Percentiles rank a stretch among this genome's conserved stretches.
phyloP scores from a whole-genome alignment of 2,329 filamentous ascomycete genomes.

The Penicillium sp. region DNA sequence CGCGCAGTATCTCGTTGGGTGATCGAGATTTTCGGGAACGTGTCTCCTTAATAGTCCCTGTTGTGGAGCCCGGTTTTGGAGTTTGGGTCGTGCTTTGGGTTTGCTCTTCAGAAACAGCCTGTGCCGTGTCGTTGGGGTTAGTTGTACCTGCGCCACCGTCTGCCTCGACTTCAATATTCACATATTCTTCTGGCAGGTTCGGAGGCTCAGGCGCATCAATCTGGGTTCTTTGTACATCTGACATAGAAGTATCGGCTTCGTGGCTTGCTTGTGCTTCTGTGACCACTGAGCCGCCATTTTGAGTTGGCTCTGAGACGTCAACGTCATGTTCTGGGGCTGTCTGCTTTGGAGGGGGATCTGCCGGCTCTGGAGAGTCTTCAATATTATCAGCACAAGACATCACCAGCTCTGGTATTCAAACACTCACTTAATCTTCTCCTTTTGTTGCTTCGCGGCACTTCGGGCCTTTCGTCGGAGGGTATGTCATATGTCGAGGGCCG shows the following conservation, averaged over 20 bases:
- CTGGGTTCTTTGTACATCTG: constrained; percentile 3
- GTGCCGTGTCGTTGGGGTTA: not conserved
- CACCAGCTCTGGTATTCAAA: not conserved
- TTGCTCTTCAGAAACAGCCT: not conserved
- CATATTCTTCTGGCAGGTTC: not conserved
- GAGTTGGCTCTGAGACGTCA: not conserved
- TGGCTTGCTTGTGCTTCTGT: not conserved
- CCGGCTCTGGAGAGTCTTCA: constrained; percentile 14
- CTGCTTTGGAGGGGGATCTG: constrained; percentile 6
- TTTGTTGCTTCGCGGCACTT: constrained; percentile 31
- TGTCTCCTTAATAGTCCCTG: not conserved
- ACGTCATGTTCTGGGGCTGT: not conserved
- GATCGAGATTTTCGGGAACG: not conserved
- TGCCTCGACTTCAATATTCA: not conserved
- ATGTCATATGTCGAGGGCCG: constrained; percentile 40
- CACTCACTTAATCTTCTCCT: constrained; percentile 36
- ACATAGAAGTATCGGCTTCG: not conserved
- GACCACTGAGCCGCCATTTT: constrained; percentile 5
- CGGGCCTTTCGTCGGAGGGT: constrained; percentile 31
- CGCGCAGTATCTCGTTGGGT: not conserved
- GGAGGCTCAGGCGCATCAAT: not conserved
- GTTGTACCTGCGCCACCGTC: not conserved
- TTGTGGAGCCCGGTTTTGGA: not conserved
- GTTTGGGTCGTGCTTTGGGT: not conserved
- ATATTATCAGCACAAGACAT: constrained; percentile 8